Base-by-base conservation (phyloP, 495 filamentous ascomycete genomes). In the Annulohypoxylon moriforme region DNA sequence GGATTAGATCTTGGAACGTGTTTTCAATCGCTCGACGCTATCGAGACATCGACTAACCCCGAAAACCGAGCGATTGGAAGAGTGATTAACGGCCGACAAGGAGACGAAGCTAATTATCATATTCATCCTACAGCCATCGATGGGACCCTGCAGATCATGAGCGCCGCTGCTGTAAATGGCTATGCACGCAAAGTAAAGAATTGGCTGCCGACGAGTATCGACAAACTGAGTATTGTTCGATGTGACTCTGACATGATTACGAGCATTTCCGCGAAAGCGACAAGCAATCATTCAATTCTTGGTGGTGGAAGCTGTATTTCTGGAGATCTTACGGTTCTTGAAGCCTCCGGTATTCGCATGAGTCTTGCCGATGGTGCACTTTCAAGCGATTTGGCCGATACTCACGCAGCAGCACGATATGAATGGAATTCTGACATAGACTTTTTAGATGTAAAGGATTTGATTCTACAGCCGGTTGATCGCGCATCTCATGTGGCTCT, bases 111-210 rank as follows among this genome's bases (percentile, higher is more conserved):
- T 22, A 58, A 74, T 38, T 83, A 79, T 64, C 52, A 68, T 4
- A 53, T 83, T 4, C 83, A 85, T 52, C 82, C 83, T 9, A 74
- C 73, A 1, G 60, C 71, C 9, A 79, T 84, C 7, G 81, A 84
- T 62, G 63, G 57, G 9, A 75, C 72, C 10, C 59, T 84, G 18
- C 82, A 84, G 55, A 60, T 80, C 4, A 3, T 78, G 16, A 68
- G 64, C 2, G 75, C 76, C 8, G 79, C 81, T 6, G 60, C 62
- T 9, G 71, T 58, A 38, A 69, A 69, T 8, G 77, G 78, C 6
- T 34, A 66, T 8, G 57, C 58, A 16, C 77, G 69, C 47, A 70
- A 67, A 14, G 58, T 36, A 36, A 68, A 36, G 38, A 77, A 73
- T 36, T 71, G 59, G 60, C 52, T 80, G 3, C 73, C 76, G 0